Base-by-base conservation (phyloP, 257 asterid species). In the Hygrophila difformis region DNA sequence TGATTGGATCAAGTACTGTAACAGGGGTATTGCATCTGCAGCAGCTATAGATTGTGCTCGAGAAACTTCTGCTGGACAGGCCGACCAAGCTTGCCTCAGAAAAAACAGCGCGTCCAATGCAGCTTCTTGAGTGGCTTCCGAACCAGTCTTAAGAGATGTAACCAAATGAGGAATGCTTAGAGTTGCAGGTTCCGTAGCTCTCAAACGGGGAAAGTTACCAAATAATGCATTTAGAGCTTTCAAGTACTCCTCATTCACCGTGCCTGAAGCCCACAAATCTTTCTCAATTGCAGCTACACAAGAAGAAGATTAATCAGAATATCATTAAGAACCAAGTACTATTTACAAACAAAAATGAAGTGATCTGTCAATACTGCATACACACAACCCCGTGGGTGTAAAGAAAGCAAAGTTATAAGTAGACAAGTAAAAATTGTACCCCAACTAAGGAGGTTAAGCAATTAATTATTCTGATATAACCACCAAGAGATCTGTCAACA, bases 31-130 rank as follows among this genome's bases (percentile, higher is more conserved):
- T 38, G 89, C 93, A 51, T 85, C 96, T 4, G 98, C 98, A 35
- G 96, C 94, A 49, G 98, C 96, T 44, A 85, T 86, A 49, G 96
- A 85, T 44, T 91, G 98, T 1, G 98, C 96, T 38, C 94, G 72
- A 54, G 98, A 91, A 59, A 91, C 87, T 72, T 91, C 98, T 16
- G 94, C 92, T 9, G 93, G 94, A 60, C 98, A 85, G 3, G 98
- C 98, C 10, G 96, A 77, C 98, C 98, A 91, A 40, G 98, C 96
- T 68, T 91, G 96, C 68, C 98, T 61, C 41, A 91, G 94, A 66
- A 85, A 78, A 65, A 77, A 85, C 34, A 91, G 73, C 5, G 96
- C 84, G 51, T 91, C 98, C 77, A 91, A 78, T 19, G 98, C 94
- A 55, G 98, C 96, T 76, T 91, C 98, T 80, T 91, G 98, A 49